These are phyloP conservation scores for Jatropha podagrica DNA, from an alignment of 441 rosid genomes.

Conservation along the genomic window DNA sequence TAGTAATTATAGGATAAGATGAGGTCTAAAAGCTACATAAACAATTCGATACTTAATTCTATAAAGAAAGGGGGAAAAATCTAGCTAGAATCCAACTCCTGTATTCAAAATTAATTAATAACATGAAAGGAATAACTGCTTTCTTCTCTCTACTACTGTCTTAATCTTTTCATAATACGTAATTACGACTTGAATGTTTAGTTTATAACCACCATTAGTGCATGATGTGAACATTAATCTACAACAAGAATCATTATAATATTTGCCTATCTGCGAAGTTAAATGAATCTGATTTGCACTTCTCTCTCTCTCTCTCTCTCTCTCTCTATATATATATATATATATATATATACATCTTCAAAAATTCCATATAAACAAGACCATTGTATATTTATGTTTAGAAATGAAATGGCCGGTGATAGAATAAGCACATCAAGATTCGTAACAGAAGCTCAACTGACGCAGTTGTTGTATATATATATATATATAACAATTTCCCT, in stretches of 20 bases:
- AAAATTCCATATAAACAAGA: conserved; percentile 16
- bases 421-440: conserved; percentile 16
- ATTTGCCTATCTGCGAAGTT: no score
- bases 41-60: conserved; percentile 14
- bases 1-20: not conserved
- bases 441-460: conserved; percentile 2
- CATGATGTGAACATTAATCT: conserved; percentile 39
- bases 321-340: no score
- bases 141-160: conserved; percentile 7
- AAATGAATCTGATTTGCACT: no score
- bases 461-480: conserved; percentile 18
- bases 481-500: no score
- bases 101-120: conserved; percentile 1
- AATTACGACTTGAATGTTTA: conserved; percentile 14
- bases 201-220: conserved; percentile 32
- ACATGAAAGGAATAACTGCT: conserved; percentile 29
- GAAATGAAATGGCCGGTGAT: conserved; percentile 18
- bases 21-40: conserved; percentile 4
- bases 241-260: conserved; percentile 36
- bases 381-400: not conserved
- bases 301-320: not conserved
- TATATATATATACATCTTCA: not conserved
- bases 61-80: conserved; percentile 22
- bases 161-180: conserved; percentile 2
- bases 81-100: conserved; percentile 27